phyloP scores from a whole-genome alignment of 2,329 filamentous ascomycete genomes.

The Thielaviopsis populi region DNA sequence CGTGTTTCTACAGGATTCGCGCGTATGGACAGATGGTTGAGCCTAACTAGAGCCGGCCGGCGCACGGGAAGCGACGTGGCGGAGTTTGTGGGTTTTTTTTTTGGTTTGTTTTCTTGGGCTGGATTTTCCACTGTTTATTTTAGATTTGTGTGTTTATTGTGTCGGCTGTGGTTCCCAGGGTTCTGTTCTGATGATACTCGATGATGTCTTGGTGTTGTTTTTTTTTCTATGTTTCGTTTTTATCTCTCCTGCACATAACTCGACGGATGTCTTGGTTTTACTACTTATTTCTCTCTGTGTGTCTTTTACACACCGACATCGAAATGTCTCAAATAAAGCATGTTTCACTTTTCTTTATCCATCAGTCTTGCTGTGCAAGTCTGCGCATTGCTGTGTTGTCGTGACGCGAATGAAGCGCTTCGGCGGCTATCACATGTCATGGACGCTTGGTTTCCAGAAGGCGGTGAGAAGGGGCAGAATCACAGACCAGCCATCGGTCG shows the following conservation, averaged over 20 bases:
- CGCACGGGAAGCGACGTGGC: neutral
- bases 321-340: no score
- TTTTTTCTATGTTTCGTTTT: neutral
- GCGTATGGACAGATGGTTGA: constrained; percentile 35
- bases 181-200: neutral
- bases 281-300: neutral
- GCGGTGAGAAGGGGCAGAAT: constrained; percentile 9
- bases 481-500: neutral
- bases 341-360: no score
- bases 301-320: neutral
- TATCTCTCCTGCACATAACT: neutral
- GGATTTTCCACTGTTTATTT: neutral
- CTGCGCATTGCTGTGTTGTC: no score
- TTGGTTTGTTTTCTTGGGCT: no score
- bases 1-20: constrained; percentile 50
- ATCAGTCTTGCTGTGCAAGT: no score
- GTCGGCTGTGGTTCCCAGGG: neutral
- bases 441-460: neutral
- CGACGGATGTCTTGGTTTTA: neutral
- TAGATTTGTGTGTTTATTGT: neutral
- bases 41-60: neutral
- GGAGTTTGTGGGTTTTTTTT: neutral
- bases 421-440: neutral
- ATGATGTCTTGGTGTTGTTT: neutral
- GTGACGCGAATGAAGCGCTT: neutral